Conservation (phyloP, 768 basidiomycete genomes). For the Hysterangium stoloniferum region DNA sequence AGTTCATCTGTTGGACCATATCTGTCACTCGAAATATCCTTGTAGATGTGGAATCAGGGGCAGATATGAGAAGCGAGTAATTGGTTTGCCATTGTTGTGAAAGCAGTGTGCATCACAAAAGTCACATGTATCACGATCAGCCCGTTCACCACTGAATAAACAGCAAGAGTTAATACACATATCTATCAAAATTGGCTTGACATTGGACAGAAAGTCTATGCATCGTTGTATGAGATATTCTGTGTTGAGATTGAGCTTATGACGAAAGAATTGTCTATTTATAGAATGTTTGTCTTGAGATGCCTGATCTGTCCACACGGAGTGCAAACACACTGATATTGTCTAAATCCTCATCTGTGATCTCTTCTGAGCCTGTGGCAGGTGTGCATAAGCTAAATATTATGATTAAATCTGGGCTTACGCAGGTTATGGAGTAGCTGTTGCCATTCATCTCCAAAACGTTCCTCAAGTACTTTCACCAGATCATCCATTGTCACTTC, state of each 20-base stretch:
- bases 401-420: background rate
- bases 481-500: background rate
- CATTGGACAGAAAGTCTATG: slow-evolving; percentile 24
- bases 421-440: background rate
- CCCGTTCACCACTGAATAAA: slow-evolving; percentile 28
- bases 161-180: slow-evolving; percentile 38
- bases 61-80: slow-evolving; percentile 28
- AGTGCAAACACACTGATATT: background rate
- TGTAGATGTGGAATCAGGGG: slow-evolving; percentile 31
- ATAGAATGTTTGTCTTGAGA: background rate
- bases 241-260: background rate
- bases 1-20: background rate
- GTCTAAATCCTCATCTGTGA: background rate
- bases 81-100: slow-evolving; percentile 17
- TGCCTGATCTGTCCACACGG: background rate
- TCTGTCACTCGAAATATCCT: slow-evolving; percentile 15
- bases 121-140: slow-evolving; percentile 24
- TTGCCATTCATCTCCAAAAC: background rate
- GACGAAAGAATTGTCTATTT: background rate
- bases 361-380: background rate
- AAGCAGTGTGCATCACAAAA: slow-evolving; percentile 27
- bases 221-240: slow-evolving; percentile 12
- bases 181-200: slow-evolving; percentile 28
- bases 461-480: background rate
- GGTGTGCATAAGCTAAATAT: background rate